A percentile compares a stretch with the other conserved stretches of the same genome.
These are phyloP conservation scores for Pyrenophora tritici-repentis DNA, from an alignment of 2,329 filamentous ascomycete species.

Conservation along the genomic window DNA sequence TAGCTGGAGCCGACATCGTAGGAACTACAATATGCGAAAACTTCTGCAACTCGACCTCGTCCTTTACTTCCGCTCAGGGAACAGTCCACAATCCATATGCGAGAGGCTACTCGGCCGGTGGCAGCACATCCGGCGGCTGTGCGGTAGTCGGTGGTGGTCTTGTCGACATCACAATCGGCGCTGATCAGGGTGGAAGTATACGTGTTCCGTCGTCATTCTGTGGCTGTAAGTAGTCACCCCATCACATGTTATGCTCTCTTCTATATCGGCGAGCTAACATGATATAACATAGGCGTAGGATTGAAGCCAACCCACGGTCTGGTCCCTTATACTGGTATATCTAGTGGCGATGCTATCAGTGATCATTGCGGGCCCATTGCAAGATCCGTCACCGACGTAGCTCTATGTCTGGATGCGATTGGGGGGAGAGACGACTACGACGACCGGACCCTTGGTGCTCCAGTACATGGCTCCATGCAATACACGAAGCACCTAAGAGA, in stretches of 20 bases:
- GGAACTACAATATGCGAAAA: constrained; percentile 61
- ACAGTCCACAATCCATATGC: constrained; percentile 51
- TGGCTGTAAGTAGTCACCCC: constrained; percentile 28
- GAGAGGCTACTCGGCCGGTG: constrained; percentile 53
- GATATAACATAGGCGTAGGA: constrained; percentile 23
- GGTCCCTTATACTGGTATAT: constrained; percentile 57
- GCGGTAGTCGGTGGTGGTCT: constrained; percentile 51
- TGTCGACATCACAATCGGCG: constrained; percentile 47
- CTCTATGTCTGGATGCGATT: constrained; percentile 37
- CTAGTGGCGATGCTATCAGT: constrained; percentile 43
- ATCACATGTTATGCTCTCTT: too few relatives aligned
- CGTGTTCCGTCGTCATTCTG: constrained; percentile 46
- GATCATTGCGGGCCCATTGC: constrained; percentile 51
- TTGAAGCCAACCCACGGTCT: constrained; percentile 56
- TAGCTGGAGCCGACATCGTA: constrained; percentile 57
- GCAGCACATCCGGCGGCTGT: constrained; percentile 53
- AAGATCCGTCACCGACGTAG: constrained; percentile 30
- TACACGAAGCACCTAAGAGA: constrained; percentile 21
- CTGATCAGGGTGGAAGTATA: constrained; percentile 50
- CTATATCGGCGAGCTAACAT: not conserved
- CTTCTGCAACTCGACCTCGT: constrained; percentile 56
- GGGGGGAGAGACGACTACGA: constrained; percentile 39
- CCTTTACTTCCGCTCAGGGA: constrained; percentile 53
- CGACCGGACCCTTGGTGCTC: constrained; percentile 38
- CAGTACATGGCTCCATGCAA: constrained; percentile 26